phyloP scores from a whole-genome alignment of 2,329 filamentous ascomycete species.

The Chaetomium globosum region DNA sequence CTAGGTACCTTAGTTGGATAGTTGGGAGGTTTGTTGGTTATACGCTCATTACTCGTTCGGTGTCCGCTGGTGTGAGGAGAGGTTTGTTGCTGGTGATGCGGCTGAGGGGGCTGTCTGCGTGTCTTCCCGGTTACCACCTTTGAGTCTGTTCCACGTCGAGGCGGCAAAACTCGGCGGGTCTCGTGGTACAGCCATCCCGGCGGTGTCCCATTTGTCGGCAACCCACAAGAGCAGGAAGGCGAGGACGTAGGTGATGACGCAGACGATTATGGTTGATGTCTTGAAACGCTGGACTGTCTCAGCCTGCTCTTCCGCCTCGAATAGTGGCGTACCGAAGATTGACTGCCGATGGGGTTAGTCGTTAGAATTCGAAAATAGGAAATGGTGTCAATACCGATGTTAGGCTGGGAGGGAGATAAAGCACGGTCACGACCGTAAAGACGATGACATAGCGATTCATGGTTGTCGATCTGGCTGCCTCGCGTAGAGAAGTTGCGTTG shows the following conservation, averaged over 20 bases:
- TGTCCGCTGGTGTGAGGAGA: neutral
- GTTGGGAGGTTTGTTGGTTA: neutral
- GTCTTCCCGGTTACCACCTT: too few species aligned
- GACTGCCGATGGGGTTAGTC: neutral
- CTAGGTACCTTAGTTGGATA: too few species aligned
- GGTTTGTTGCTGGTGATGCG: neutral
- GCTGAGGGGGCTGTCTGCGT: neutral
- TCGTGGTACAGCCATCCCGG: neutral
- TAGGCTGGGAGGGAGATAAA: constrained; percentile 21
- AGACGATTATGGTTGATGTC: constrained; percentile 18
- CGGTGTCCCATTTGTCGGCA: constrained; percentile 20
- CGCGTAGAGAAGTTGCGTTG: constrained; percentile 26
- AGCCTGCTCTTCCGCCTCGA: constrained; percentile 11
- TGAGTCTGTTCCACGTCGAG: neutral
- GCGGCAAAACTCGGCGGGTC: neutral
- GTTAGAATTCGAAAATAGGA: too few species aligned
- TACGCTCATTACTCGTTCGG: neutral
- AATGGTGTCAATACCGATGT: constrained; percentile 13
- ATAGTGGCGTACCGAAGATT: constrained; percentile 22
- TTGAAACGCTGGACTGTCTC: constrained; percentile 15
- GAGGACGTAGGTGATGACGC: constrained; percentile 19
- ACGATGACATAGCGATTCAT: constrained; percentile 28
- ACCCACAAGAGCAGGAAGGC: constrained; percentile 16
- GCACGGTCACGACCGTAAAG: constrained; percentile 26
- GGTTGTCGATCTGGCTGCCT: constrained; percentile 20